Conservation (phyloP, 768 basidiomycete genomes). For the Suillus clintonianus region DNA sequence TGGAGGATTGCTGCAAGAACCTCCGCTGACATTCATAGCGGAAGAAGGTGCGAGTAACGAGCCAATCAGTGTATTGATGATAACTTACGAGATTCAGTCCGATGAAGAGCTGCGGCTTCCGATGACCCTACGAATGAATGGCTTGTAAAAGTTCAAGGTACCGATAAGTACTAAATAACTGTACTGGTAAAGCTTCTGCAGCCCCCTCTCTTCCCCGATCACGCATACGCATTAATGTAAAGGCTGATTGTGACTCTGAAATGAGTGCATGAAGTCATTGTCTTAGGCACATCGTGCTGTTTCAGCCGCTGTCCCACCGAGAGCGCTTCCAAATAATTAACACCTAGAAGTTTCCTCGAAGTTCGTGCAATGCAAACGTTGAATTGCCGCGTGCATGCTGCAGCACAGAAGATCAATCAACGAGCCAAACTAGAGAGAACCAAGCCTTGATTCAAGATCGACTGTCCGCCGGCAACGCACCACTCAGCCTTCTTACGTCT, state of each 20-base stretch:
- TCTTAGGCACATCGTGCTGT: background rate
- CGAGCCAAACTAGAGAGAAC: background rate
- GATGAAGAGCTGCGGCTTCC: background rate
- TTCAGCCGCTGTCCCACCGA: background rate
- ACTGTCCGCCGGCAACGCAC: background rate
- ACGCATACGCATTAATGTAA: background rate
- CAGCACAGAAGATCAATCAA: background rate
- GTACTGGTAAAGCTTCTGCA: slow-evolving; percentile 2
- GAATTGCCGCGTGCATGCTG: background rate
- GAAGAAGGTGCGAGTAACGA: background rate
- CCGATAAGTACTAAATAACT: background rate
- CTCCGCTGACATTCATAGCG: slow-evolving; percentile 1
- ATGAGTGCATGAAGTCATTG: background rate
- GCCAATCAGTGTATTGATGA: background rate
- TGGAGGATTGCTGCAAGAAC: slow-evolving; percentile 1
- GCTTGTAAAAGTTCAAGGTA: background rate
- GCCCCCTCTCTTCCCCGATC: background rate
- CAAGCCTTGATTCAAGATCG: background rate
- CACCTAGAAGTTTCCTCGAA: background rate
- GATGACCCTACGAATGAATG: background rate
- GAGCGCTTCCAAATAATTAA: slow-evolving; percentile 1
- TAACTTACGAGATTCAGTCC: background rate
- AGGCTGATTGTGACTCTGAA: background rate
- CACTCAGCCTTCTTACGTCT: background rate
- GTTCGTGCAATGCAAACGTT: background rate